phyloP scores from a whole-genome alignment of 768 basidiomycete species.

The Suillus hirtellus region DNA sequence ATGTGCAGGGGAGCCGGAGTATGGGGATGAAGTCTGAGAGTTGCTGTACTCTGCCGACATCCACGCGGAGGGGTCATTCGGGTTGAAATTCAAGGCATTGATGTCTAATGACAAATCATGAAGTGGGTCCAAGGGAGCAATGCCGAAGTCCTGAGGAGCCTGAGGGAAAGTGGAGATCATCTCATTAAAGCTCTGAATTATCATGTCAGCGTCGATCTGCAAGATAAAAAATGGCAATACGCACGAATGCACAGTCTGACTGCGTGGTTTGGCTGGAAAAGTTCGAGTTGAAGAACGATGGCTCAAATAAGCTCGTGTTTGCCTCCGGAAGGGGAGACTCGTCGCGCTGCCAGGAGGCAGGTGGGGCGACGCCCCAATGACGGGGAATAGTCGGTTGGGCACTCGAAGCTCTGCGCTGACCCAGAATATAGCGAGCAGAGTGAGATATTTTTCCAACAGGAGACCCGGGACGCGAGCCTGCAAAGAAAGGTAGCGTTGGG shows the following conservation, averaged over 20 bases:
- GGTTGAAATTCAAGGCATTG: slow-evolving; percentile 13
- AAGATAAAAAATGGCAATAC: slow-evolving; percentile 1
- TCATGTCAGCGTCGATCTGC: neutral
- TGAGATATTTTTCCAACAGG: slow-evolving; percentile 48
- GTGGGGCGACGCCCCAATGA: slow-evolving; percentile 25
- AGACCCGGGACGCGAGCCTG: slow-evolving; percentile 43
- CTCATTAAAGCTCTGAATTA: slow-evolving; percentile 23
- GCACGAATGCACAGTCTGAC: slow-evolving; percentile 20
- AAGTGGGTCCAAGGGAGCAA: slow-evolving; percentile 31
- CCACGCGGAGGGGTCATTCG: slow-evolving; percentile 16
- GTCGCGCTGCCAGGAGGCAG: slow-evolving; percentile 41
- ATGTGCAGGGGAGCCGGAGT: slow-evolving; percentile 42
- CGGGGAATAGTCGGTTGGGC: slow-evolving; percentile 39
- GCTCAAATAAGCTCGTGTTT: slow-evolving; percentile 49
- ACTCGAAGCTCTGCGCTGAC: slow-evolving; percentile 52
- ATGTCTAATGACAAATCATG: slow-evolving; percentile 14
- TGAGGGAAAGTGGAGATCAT: slow-evolving; percentile 28
- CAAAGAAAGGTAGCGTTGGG: slow-evolving; percentile 41
- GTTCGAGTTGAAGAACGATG: slow-evolving; percentile 35
- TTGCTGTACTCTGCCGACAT: slow-evolving; percentile 19
- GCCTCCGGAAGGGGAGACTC: slow-evolving; percentile 50
- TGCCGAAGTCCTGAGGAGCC: slow-evolving; percentile 15
- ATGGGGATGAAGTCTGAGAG: slow-evolving; percentile 38
- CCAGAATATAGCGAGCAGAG: slow-evolving; percentile 40
- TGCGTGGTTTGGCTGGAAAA: slow-evolving; percentile 26